phyloP scores from a whole-genome alignment of 164 flowering plant genomes.

The Umbilicus rupestris region DNA sequence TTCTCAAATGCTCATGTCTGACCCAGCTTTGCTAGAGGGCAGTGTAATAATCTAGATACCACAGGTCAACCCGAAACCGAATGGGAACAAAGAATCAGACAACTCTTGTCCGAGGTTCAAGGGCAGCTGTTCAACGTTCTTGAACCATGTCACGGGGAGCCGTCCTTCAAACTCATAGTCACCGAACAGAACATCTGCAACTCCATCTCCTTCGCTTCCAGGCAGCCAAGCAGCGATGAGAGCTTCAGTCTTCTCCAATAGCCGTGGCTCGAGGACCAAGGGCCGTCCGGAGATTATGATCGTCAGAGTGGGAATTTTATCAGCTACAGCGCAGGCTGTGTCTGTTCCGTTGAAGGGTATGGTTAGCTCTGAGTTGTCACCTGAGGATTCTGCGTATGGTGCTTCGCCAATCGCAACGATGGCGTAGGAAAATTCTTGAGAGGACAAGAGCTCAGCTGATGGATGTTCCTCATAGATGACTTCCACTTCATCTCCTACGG shows the following conservation, averaged over 20 bases:
- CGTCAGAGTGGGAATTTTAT: slow-evolving; percentile 55
- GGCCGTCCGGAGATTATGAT: slow-evolving; percentile 78
- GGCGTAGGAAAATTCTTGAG: slow-evolving; percentile 48
- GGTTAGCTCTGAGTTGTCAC: slow-evolving; percentile 51
- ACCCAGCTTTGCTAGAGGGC: too few relatives aligned
- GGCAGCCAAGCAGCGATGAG: slow-evolving; percentile 84
- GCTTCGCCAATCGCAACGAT: slow-evolving; percentile 73
- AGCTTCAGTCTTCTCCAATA: slow-evolving; percentile 56
- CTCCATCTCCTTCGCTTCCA: slow-evolving; percentile 69
- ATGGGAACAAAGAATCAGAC: slow-evolving; percentile 59
- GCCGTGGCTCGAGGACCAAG: slow-evolving; percentile 42
- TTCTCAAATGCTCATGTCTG: too few relatives aligned
- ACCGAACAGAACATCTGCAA: slow-evolving; percentile 71
- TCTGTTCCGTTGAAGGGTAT: slow-evolving; percentile 44
- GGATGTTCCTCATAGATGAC: slow-evolving; percentile 49
- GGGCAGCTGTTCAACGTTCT: slow-evolving; percentile 56
- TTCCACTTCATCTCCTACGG: slow-evolving; percentile 46
- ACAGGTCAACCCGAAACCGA: slow-evolving; percentile 58
- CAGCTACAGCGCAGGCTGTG: slow-evolving; percentile 34
- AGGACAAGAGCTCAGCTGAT: slow-evolving; percentile 35
- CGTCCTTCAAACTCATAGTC: slow-evolving; percentile 57
- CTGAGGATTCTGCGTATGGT: slow-evolving; percentile 63
- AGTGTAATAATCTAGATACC: slow-evolving; percentile 18
- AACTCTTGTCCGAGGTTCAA: slow-evolving; percentile 34
- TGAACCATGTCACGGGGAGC: slow-evolving; percentile 73